phyloP scores from a whole-genome alignment of 768 basidiomycete species.

The Strobilomyces dryophilus region DNA sequence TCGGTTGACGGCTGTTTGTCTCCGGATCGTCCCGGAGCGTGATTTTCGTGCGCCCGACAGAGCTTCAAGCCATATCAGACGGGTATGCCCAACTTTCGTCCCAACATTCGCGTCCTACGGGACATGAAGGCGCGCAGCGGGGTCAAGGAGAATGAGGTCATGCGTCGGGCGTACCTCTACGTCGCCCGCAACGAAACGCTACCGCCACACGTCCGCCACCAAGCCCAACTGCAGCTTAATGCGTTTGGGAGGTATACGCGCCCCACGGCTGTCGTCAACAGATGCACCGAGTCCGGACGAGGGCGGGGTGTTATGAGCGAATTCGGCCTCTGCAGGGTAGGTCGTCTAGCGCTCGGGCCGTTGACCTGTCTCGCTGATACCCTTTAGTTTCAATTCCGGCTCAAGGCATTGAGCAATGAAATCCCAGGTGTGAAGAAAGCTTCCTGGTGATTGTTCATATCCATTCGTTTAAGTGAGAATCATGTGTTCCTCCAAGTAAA shows the following conservation, averaged over 20 bases:
- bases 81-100: conserved; percentile 27
- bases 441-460: conserved; percentile 60
- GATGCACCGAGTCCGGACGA: conserved; percentile 80
- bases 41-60: too few relatives aligned
- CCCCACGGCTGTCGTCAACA: conserved; percentile 84
- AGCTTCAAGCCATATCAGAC: too few relatives aligned
- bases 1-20: conserved; percentile 21
- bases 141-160: conserved; percentile 72
- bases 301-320: conserved; percentile 88
- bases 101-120: conserved; percentile 56
- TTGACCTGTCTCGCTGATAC: background rate
- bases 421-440: conserved; percentile 88
- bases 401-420: conserved; percentile 78
- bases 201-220: conserved; percentile 85
- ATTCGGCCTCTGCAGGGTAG: conserved; percentile 80
- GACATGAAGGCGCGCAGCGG: conserved; percentile 75
- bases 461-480: background rate
- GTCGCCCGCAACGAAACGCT: conserved; percentile 89
- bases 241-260: conserved; percentile 79
- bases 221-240: conserved; percentile 92
- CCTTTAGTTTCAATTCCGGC: conserved; percentile 80
- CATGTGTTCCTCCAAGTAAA: background rate
- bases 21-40: background rate
- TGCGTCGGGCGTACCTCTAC: conserved; percentile 86
- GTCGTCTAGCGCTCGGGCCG: conserved; percentile 8